Evolutionary conservation across 345 rosid genomes (phyloP), one percentile per base, ranked within the genome.

Genomic region (Cardamine resedifolia): DNA sequence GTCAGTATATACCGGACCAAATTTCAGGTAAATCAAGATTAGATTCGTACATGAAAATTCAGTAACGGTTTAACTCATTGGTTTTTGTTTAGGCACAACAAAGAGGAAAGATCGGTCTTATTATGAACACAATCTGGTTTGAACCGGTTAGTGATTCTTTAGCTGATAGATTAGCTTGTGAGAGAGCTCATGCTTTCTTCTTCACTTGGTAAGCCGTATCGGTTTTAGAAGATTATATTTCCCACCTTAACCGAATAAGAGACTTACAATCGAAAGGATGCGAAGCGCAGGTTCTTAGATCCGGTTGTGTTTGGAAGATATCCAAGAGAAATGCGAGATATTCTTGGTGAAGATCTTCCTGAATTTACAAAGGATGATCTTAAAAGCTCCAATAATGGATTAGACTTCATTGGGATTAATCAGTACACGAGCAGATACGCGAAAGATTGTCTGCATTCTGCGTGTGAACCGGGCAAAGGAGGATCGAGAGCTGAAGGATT

Each of bases 381-480:
- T 70, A 53, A 68, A 52, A 77, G 57, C 59, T 79, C 81, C 67
- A 71, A 69, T 63, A 74, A 31, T 10, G 81, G 78, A 21, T 73
- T 82, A 24, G 86, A 90, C 74, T 90, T 90, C 78, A 82, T 86
- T n/a, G 91, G 96, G 43, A 58, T 90, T 24, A 90, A 90, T 72
- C 88, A 87, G 47, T 90, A 90, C 18, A 87, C 77, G 2, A 81
- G 87, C 76, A 81, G 71, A 73, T 90, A 87, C 44, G 73, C 73
- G 0, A 73, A 84, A 68, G 93, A 86, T 75, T 86, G 96, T 83
- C 55, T 83, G 10, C 81, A 77, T 70, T 69, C 88, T 3, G 1
- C 14, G n/a, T 87, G 92, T 64, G 82, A 83, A 44, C 76, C 81
- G 19, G 89, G 87, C 43, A 66, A 74, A 21, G 93, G 90, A 52